Conservation (phyloP, 2,329 filamentous ascomycete genomes). For the Aaosphaeria arxii region DNA sequence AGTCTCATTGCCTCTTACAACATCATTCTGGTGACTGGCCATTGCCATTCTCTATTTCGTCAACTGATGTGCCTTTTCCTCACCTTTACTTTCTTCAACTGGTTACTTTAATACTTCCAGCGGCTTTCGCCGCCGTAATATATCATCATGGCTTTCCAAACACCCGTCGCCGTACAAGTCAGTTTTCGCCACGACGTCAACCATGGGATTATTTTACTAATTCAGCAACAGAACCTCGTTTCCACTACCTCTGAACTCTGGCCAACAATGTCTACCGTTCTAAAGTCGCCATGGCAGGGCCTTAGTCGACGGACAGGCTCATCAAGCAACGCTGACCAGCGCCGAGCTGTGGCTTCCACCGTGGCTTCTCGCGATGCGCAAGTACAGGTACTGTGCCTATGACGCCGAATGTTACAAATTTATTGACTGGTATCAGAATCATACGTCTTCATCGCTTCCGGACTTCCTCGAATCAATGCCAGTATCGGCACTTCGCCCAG, state of each 20-base stretch:
- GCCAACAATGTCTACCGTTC: conserved; percentile 37
- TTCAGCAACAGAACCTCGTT: conserved; percentile 41
- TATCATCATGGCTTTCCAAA: conserved; percentile 51
- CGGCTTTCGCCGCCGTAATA: conserved; percentile 29
- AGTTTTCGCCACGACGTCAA: conserved; percentile 31
- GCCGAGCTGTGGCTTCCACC: conserved; percentile 7
- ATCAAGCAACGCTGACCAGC: conserved; percentile 17
- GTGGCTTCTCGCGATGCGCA: too few relatives aligned
- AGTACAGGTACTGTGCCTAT: too few relatives aligned
- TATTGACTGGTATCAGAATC: neutral
- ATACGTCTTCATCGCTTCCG: conserved; percentile 7
- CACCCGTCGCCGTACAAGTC: conserved; percentile 48
- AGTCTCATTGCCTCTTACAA: neutral
- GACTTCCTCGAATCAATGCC: conserved; percentile 21
- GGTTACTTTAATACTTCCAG: conserved; percentile 12
- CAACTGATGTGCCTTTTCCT: conserved; percentile 13
- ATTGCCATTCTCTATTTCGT: neutral
- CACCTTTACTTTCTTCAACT: conserved; percentile 15
- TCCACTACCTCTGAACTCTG: conserved; percentile 37
- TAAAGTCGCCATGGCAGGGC: conserved; percentile 35
- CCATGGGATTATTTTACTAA: conserved; percentile 12
- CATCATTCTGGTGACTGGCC: conserved; percentile 1
- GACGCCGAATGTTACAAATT: neutral
- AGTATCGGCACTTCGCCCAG: conserved; percentile 15
- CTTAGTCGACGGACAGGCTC: conserved; percentile 18